Evolutionary conservation across 805 yeast genomes (phyloP).

Genomic region (Yarrowia sp.): DNA sequence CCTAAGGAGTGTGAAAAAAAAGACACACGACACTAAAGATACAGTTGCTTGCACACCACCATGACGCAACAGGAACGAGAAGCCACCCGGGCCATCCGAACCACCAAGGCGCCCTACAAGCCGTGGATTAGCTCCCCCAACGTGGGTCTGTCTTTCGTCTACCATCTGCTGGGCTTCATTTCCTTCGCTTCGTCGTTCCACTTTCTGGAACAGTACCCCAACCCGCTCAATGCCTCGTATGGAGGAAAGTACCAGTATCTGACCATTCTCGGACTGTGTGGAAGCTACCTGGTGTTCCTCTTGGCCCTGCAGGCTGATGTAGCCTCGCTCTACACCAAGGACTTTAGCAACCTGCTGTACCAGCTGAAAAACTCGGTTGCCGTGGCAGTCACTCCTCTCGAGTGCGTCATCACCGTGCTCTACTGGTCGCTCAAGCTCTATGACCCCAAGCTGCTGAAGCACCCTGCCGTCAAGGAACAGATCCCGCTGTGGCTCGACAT

Average conservation of each 20-base stretch:
- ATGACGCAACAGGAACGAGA: conserved; percentile 15
- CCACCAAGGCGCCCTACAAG: conserved; percentile 22
- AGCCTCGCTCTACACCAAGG: conserved; percentile 9
- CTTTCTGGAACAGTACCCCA: conserved; percentile 19
- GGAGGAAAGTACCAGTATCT: conserved; percentile 42
- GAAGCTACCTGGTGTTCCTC: conserved; percentile 35
- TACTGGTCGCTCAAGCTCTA: conserved; percentile 37
- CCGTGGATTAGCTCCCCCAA: conserved; percentile 23
- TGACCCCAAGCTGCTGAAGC: conserved; percentile 33
- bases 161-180: neutral
- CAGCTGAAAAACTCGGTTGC: conserved; percentile 31
- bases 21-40: neutral
- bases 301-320: conserved; percentile 31
- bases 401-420: conserved; percentile 34
- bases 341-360: conserved; percentile 23
- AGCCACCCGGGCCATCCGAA: conserved; percentile 12
- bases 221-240: conserved; percentile 26
- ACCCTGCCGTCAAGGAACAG: conserved; percentile 29
- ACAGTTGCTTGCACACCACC: neutral
- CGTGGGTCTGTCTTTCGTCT: neutral
- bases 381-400: conserved; percentile 37
- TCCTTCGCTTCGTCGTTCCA: conserved; percentile 19
- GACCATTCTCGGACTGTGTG: conserved; percentile 34
- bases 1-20: neutral
- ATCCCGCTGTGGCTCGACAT: conserved; percentile 35